Evolutionary conservation across 1,284 basidiomycete species (phyloP).

Genomic region (Trametes sp.): DNA sequence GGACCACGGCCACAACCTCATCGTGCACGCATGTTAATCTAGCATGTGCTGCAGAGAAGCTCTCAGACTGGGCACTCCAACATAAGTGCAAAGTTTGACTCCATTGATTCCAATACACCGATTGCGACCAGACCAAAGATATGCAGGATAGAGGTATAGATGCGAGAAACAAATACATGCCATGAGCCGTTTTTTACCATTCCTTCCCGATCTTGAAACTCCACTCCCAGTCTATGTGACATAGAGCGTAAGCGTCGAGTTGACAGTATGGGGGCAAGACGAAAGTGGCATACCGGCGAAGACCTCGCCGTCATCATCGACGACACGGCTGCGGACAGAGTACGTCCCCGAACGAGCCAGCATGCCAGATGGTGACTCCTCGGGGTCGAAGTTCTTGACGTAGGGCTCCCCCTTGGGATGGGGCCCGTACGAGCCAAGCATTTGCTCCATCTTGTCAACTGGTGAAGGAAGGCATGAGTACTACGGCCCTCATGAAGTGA

Average conservation of each 20-base stretch:
- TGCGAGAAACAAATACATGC: constrained; percentile 31
- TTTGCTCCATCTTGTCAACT: constrained; percentile 91
- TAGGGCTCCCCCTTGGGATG: constrained; percentile 65
- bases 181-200: constrained; percentile 56
- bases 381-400: constrained; percentile 76
- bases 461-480: constrained; percentile 1
- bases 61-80: neutral
- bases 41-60: no score
- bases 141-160: constrained; percentile 35
- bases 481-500: neutral
- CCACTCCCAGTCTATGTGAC: constrained; percentile 78
- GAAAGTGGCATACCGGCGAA: constrained; percentile 67
- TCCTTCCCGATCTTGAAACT: constrained; percentile 84
- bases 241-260: constrained; percentile 15
- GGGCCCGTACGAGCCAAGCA: constrained; percentile 90
- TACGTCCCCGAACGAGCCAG: constrained; percentile 82
- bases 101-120: constrained; percentile 29
- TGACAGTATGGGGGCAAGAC: neutral
- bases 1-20: neutral
- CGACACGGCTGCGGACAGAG: constrained; percentile 77
- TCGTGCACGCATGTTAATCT: no score
- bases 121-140: constrained; percentile 25
- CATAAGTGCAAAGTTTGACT: neutral
- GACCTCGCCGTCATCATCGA: constrained; percentile 83
- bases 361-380: constrained; percentile 84